Percentiles rank a stretch among this genome's conserved stretches.
phyloP scores from a whole-genome alignment of 1,284 basidiomycete genomes.

The Ganoderma sinense region DNA sequence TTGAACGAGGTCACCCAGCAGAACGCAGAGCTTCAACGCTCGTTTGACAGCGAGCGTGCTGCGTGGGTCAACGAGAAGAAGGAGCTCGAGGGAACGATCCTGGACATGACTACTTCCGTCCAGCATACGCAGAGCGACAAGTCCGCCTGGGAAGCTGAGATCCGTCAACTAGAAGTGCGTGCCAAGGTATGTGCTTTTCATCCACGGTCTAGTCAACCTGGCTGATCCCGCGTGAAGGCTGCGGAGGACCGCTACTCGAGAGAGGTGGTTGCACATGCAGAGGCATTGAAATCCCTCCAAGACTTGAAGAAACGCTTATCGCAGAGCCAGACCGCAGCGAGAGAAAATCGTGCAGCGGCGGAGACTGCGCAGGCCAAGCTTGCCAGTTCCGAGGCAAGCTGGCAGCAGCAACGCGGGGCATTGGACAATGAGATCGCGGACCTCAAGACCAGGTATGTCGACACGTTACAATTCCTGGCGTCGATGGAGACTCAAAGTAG shows the following conservation, averaged over 20 bases:
- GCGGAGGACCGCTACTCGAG: conserved; percentile 84
- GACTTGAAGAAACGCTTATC: conserved; percentile 70
- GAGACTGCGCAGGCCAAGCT: conserved; percentile 83
- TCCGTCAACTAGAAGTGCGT: conserved; percentile 71
- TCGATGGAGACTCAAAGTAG: background rate
- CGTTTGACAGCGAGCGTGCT: conserved; percentile 69
- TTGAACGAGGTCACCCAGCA: conserved; percentile 58
- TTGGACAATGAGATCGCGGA: conserved; percentile 82
- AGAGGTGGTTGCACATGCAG: conserved; percentile 85
- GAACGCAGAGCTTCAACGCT: conserved; percentile 65
- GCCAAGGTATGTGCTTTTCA: conserved; percentile 57
- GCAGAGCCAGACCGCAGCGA: conserved; percentile 55
- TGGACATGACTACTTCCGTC: conserved; percentile 77
- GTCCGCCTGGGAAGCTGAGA: conserved; percentile 65
- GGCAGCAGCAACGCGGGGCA: conserved; percentile 79
- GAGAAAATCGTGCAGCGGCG: conserved; percentile 64
- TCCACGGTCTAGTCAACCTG: background rate
- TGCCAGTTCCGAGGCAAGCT: conserved; percentile 74
- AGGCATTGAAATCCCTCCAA: conserved; percentile 78
- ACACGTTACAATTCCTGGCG: background rate
- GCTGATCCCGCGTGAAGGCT: conserved; percentile 48
- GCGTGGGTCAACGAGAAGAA: conserved; percentile 84
- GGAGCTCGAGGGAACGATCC: conserved; percentile 78
- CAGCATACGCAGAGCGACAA: conserved; percentile 71
- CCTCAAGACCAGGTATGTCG: conserved; percentile 67